Conservation (phyloP, 768 basidiomycete species). For the Tephrocybe sp. region DNA sequence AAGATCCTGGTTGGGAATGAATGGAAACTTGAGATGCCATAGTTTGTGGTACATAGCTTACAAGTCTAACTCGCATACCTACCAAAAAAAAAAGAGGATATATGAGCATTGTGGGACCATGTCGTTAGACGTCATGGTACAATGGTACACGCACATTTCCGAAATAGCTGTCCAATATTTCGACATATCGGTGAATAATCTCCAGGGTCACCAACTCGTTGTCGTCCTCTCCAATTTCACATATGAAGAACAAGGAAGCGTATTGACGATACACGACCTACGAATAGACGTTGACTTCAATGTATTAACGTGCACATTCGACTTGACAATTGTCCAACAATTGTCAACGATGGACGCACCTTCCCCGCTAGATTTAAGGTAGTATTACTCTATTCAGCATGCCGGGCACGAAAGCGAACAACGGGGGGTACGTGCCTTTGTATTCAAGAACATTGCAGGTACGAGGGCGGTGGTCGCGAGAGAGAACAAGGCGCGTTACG, state of each 20-base stretch:
- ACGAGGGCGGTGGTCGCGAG: conserved; percentile 60
- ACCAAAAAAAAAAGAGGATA: too few relatives aligned
- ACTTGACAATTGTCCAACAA: background rate
- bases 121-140: conserved; percentile 33
- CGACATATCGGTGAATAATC: conserved; percentile 81
- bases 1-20: conserved; percentile 63
- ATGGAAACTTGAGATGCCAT: background rate
- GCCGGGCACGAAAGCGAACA: conserved; percentile 27
- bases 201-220: conserved; percentile 83
- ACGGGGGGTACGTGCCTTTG: conserved; percentile 60
- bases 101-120: conserved; percentile 49
- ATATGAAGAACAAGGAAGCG: conserved; percentile 83
- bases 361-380: conserved; percentile 32
- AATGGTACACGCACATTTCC: conserved; percentile 61
- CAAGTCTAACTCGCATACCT: conserved; percentile 94
- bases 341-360: conserved; percentile 23
- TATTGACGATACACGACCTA: conserved; percentile 86
- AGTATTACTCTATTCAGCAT: background rate
- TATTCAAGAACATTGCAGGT: conserved; percentile 98
- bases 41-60: conserved; percentile 35
- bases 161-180: conserved; percentile 77
- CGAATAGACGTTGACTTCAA: background rate
- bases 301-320: too few relatives aligned
- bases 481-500: conserved; percentile 89
- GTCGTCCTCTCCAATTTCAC: conserved; percentile 66